Evolutionary conservation across 2,329 filamentous ascomycete species (phyloP).

Genomic region (Colletotrichum coccodes): DNA sequence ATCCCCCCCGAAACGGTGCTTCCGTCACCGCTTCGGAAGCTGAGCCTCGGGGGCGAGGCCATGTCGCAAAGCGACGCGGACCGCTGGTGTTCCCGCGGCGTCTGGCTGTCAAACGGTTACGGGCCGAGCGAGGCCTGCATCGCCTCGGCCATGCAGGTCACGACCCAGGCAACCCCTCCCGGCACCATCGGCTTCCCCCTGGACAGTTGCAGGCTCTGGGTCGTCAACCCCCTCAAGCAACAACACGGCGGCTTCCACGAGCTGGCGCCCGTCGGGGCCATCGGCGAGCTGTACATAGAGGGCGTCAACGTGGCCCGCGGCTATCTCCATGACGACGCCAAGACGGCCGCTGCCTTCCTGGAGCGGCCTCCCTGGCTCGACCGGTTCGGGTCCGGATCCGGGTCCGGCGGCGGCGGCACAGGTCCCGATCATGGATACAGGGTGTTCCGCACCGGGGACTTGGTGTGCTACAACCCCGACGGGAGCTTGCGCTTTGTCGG

Average conservation of each 20-base stretch:
- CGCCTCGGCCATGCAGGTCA: constrained; percentile 50
- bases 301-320: background rate
- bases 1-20: constrained; percentile 49
- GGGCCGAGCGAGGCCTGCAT: constrained; percentile 50
- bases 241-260: background rate
- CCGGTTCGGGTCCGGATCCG: background rate
- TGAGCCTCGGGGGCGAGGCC: constrained; percentile 42
- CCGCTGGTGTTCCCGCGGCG: constrained; percentile 37
- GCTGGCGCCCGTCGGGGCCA: background rate
- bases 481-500: constrained; percentile 49
- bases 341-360: background rate
- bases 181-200: constrained; percentile 38
- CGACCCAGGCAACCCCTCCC: background rate
- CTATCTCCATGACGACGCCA: background rate
- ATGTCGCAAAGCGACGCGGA: constrained; percentile 34
- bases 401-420: background rate
- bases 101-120: constrained; percentile 37
- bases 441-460: constrained; percentile 60
- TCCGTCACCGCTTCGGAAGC: constrained; percentile 43
- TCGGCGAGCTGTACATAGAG: background rate
- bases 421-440: constrained; percentile 23
- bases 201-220: constrained; percentile 26
- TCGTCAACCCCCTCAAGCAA: constrained; percentile 23
- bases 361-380: background rate
- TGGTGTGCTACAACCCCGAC: constrained; percentile 53